phyloP scores from a whole-genome alignment of 1,284 basidiomycete genomes.

The Trichosporon asahii region DNA sequence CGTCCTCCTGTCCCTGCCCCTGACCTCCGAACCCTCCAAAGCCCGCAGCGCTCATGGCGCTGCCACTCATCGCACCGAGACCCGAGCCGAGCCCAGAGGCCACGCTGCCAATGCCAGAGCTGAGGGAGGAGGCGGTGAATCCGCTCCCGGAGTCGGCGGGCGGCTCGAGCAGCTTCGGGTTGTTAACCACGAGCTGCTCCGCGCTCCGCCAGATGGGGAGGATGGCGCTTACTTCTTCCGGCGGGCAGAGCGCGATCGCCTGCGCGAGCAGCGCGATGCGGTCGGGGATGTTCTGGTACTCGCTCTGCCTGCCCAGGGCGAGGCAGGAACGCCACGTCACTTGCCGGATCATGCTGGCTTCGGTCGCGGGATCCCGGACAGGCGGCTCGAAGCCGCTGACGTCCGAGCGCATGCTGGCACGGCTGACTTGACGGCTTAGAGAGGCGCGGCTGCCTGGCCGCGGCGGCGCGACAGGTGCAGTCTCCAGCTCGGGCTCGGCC shows the following conservation, averaged over 20 bases:
- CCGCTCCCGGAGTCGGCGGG: neutral
- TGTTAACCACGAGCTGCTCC: conserved; percentile 33
- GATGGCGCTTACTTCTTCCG: conserved; percentile 69
- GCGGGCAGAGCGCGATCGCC: conserved; percentile 80
- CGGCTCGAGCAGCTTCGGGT: conserved; percentile 11
- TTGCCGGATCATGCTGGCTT: conserved; percentile 45
- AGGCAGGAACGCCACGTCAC: conserved; percentile 54
- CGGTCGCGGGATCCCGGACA: neutral
- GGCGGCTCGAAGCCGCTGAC: neutral
- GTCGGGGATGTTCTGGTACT: conserved; percentile 64
- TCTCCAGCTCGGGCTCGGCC: conserved; percentile 45
- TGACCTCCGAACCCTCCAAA: neutral
- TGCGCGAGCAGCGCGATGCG: conserved; percentile 72
- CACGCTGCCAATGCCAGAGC: neutral
- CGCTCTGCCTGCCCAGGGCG: conserved; percentile 67
- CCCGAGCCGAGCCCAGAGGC: neutral
- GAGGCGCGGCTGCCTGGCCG: neutral
- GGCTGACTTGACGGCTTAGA: neutral
- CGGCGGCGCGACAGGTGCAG: neutral
- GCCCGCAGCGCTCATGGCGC: neutral
- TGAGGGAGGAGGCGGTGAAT: neutral
- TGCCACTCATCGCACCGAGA: neutral
- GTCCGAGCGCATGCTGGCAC: neutral
- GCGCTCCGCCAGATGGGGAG: conserved; percentile 65
- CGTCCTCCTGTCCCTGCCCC: conserved; percentile 9